phyloP scores from a whole-genome alignment of 148 eudicot genomes.

The Amaranthus palmeri region DNA sequence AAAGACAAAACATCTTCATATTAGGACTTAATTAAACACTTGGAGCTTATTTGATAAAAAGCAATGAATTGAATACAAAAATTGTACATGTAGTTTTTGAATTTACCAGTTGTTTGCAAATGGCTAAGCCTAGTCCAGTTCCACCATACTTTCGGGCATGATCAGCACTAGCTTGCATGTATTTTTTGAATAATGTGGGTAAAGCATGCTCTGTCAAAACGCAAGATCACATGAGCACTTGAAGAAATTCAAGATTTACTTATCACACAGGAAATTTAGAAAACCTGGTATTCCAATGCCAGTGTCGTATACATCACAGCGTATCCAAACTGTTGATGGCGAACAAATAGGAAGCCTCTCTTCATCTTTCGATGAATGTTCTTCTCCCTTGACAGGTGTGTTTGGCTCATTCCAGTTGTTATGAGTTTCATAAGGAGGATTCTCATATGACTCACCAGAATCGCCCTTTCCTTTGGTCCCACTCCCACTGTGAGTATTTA shows the following conservation, averaged over 20 bases:
- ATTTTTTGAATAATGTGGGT: constrained; percentile 76
- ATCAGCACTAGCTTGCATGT: constrained; percentile 90
- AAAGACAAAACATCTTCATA: not conserved
- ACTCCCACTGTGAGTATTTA: constrained; percentile 11
- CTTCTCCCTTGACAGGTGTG: constrained; percentile 29
- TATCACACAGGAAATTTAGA: not conserved
- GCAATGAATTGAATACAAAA: not conserved
- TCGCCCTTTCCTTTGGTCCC: constrained; percentile 21
- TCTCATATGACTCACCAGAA: constrained; percentile 17
- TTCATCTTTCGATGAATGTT: constrained; percentile 25
- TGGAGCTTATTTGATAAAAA: not conserved
- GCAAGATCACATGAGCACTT: constrained; percentile 9
- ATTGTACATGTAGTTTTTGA: not conserved
- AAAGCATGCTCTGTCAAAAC: constrained; percentile 64
- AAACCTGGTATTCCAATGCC: constrained; percentile 97
- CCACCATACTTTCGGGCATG: constrained; percentile 96
- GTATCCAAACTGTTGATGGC: constrained; percentile 69
- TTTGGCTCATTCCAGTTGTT: constrained; percentile 27
- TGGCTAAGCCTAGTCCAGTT: constrained; percentile 91
- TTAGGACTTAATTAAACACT: not conserved
- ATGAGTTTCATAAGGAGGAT: constrained; percentile 29
- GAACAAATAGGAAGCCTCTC: constrained; percentile 20
- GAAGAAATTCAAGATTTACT: not conserved
- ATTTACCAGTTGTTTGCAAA: constrained; percentile 91
- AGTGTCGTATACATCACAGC: constrained; percentile 88